A percentile compares a stretch with the other conserved stretches of the same genome.
Conservation (phyloP, 352 stramenopile genomes). For the Pythium aristosporum region DNA sequence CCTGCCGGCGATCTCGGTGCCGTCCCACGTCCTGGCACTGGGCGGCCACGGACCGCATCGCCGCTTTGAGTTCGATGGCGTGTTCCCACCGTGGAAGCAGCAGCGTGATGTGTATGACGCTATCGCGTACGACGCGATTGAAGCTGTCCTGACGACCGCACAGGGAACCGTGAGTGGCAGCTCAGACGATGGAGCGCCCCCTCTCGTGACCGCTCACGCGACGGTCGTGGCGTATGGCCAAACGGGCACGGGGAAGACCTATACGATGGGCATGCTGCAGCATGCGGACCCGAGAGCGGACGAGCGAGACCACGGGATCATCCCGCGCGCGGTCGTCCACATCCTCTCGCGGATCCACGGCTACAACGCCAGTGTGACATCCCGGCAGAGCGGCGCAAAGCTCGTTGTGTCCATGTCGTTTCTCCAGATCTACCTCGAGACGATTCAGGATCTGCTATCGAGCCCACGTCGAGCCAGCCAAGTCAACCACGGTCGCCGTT, state of each 20-base stretch:
- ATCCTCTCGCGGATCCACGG: conserved; percentile 38
- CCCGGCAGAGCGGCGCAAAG: background rate
- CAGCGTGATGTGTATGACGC: conserved; percentile 54
- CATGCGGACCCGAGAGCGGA: conserved; percentile 24
- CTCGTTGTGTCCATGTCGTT: conserved; percentile 52
- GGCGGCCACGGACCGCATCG: conserved; percentile 24
- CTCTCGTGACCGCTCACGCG: conserved; percentile 26
- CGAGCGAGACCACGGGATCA: conserved; percentile 46
- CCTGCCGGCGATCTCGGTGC: conserved; percentile 20
- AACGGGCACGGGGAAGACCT: conserved; percentile 75
- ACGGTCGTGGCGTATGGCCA: conserved; percentile 72
- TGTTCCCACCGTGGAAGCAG: conserved; percentile 51
- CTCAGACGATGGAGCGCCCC: background rate
- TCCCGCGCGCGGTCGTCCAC: conserved; percentile 58
- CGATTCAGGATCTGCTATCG: conserved; percentile 44
- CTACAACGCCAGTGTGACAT: conserved; percentile 16
- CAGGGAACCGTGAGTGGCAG: background rate
- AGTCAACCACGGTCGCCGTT: background rate
- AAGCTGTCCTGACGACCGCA: conserved; percentile 26
- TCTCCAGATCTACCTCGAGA: conserved; percentile 79
- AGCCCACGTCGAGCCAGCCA: conserved; percentile 1
- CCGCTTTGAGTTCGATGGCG: conserved; percentile 65
- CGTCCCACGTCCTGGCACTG: conserved; percentile 25
- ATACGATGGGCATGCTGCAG: conserved; percentile 73
- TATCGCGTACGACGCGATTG: conserved; percentile 39